Percentiles rank a stretch among this genome's conserved stretches.
Conservation (phyloP, 192 early-diverging fungal genomes). For the Fimicolochytrium jonesii region DNA sequence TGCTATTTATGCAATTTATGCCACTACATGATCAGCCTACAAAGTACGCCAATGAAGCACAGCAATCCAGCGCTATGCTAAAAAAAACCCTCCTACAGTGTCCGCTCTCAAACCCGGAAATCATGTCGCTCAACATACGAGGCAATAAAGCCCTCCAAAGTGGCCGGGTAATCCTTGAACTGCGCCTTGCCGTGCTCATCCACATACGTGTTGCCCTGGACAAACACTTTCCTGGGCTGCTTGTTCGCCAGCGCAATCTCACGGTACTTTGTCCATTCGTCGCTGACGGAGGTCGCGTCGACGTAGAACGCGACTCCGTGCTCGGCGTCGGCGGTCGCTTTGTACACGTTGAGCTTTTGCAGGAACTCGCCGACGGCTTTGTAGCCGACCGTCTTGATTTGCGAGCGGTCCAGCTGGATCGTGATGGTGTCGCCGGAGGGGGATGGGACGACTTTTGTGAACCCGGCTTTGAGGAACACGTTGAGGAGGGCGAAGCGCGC, state of each 20-base stretch:
- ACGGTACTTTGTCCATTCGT: constrained; percentile 39
- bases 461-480: constrained; percentile 41
- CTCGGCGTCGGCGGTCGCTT: constrained; percentile 51
- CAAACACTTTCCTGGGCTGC: constrained; percentile 50
- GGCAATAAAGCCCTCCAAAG: constrained; percentile 54
- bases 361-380: constrained; percentile 53
- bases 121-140: constrained; percentile 56
- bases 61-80: no score
- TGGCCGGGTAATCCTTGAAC: constrained; percentile 51
- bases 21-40: no score
- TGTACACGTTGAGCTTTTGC: constrained; percentile 56
- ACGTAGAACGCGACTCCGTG: constrained; percentile 43
- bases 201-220: constrained; percentile 51
- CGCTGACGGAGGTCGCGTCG: constrained; percentile 48
- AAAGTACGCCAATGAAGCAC: no score
- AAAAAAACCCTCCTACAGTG: no score
- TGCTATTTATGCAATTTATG: no score
- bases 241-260: constrained; percentile 52
- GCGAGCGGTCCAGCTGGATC: constrained; percentile 49
- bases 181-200: constrained; percentile 33
- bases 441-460: constrained; percentile 31
- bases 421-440: constrained; percentile 29
- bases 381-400: constrained; percentile 45
- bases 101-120: no score
- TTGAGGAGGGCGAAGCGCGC: constrained; percentile 55